Evolutionary conservation across 2,329 filamentous ascomycete species (phyloP), one percentile per base, ranked within the genome.

Genomic region (Pyricularia grisea): DNA sequence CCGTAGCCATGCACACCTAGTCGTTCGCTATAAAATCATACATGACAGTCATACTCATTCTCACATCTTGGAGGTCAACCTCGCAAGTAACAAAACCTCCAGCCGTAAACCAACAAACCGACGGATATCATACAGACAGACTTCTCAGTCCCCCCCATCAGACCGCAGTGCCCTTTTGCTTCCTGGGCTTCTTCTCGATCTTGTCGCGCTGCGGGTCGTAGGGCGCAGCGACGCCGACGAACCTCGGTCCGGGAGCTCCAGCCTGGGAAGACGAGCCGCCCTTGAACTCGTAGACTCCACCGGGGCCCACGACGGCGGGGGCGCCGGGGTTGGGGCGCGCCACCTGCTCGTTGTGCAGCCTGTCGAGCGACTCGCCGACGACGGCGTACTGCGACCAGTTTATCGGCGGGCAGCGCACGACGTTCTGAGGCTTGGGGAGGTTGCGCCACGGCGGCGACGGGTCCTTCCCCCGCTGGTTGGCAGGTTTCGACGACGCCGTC

Each of bases 361-460:
- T 91, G 78, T 97, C 93, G 50, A 97, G 83, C 1, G 92, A 88
- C 70, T 92, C 90, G 66, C 93, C 94, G 3, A 95, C 88, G n/a
- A 97, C 85, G 73, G 92, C 92, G 78, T 98, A 98, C 76, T 97
- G 94, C 14, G 89, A 88, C 94, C 94, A 98, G 81, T 97, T 97
- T 75, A 98, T 90, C 10, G 92, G 91, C 10, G 94, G 94, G 80
- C 90, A 93, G 60, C 94, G 89, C 30, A 96, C 90, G 0, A 98
- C 82, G 73, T 91, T 91, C 78, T 97, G 94, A 7, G 92, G 88
- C 17, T 85, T 85, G 0, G 94, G 94, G 17, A 97, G 85, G 80
- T 76, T 67, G 68, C 69, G 27, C 68, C 68, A 58, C n/a, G 65
- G 23, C n/a, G 61, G 27, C 14, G 55, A 31, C 55, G 27, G 6